Percentiles rank a stretch among this genome's conserved stretches.
Conservation (phyloP, 2,329 filamentous ascomycete species). For the Trichoderma semiorbis region DNA sequence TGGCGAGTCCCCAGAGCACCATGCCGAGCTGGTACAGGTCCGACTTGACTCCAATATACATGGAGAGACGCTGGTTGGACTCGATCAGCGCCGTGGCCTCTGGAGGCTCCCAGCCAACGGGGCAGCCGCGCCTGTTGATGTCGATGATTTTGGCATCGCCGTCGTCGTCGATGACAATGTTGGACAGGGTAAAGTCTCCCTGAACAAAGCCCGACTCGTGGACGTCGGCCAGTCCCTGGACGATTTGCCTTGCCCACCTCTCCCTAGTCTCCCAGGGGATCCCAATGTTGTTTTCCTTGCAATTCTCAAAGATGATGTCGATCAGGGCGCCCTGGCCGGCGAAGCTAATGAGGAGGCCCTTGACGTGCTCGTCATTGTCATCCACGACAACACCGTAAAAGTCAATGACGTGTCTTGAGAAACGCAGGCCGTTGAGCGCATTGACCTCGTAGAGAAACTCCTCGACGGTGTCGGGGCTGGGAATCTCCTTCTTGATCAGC, state of each 20-base stretch:
- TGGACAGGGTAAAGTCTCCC: slow-evolving; percentile 94
- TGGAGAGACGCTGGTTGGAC: slow-evolving; percentile 83
- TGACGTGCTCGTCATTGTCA: slow-evolving; percentile 77
- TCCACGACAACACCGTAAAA: slow-evolving; percentile 88
- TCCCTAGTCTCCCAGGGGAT: slow-evolving; percentile 70
- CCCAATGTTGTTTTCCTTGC: slow-evolving; percentile 52
- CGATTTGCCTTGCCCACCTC: slow-evolving; percentile 87
- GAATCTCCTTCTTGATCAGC: slow-evolving; percentile 97
- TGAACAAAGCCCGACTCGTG: slow-evolving; percentile 97
- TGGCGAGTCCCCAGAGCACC: slow-evolving; percentile 90
- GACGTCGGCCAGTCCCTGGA: slow-evolving; percentile 84
- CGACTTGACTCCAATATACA: slow-evolving; percentile 98
- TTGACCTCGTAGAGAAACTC: slow-evolving; percentile 98
- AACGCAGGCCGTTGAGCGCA: slow-evolving; percentile 74
- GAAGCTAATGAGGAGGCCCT: slow-evolving; percentile 84
- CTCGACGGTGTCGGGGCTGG: slow-evolving; percentile 89
- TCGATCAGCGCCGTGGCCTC: slow-evolving; percentile 83
- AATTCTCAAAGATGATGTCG: slow-evolving; percentile 81
- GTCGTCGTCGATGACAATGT: slow-evolving; percentile 85
- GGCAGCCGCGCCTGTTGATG: slow-evolving; percentile 95
- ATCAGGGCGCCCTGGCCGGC: slow-evolving; percentile 84
- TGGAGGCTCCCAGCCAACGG: slow-evolving; percentile 95
- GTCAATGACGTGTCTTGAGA: slow-evolving; percentile 73
- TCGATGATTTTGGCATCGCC: slow-evolving; percentile 96
- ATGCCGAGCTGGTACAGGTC: slow-evolving; percentile 95